A percentile compares a stretch with the other conserved stretches of the same genome.
These are phyloP conservation scores for Syzygium aqueum DNA, from an alignment of 345 rosid species.

Conservation along the genomic window DNA sequence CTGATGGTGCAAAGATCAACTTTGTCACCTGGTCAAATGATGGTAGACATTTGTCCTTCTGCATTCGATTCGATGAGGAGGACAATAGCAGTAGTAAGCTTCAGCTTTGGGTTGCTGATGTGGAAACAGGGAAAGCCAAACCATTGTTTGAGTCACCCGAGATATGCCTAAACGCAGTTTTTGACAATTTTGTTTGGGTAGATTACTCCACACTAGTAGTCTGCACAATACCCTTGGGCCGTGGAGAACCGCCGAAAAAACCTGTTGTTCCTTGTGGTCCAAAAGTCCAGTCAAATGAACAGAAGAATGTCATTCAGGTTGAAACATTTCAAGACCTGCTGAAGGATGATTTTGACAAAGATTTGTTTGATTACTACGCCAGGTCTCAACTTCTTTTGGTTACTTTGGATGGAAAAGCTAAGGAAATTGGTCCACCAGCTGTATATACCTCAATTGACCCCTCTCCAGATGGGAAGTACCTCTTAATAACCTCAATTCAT, in stretches of 20 bases:
- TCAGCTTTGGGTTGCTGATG: constrained; percentile 75
- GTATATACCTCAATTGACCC: constrained; percentile 84
- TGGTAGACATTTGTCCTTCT: constrained; percentile 76
- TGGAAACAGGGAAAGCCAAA: constrained; percentile 69
- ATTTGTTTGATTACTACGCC: constrained; percentile 84
- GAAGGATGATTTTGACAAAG: constrained; percentile 89
- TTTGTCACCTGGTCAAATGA: constrained; percentile 82
- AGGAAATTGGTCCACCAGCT: constrained; percentile 74
- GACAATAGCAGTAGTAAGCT: constrained; percentile 52
- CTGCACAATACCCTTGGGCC: constrained; percentile 65
- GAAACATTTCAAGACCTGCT: constrained; percentile 91
- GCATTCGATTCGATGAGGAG: constrained; percentile 58
- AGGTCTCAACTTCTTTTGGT: constrained; percentile 75
- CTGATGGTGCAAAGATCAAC: constrained; percentile 80
- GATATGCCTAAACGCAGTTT: constrained; percentile 68
- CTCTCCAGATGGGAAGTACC: constrained; percentile 75
- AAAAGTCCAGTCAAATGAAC: constrained; percentile 75
- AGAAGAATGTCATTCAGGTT: constrained; percentile 57
- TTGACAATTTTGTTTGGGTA: constrained; percentile 83
- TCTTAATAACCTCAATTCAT: constrained; percentile 60
- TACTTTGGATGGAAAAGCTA: constrained; percentile 62
- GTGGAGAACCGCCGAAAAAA: constrained; percentile 74
- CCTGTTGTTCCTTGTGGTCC: constrained; percentile 90
- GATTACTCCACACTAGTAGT: constrained; percentile 66
- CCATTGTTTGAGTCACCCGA: constrained; percentile 60